Percentiles rank a stretch among this genome's conserved stretches.
These are phyloP conservation scores for Erodium moschatum DNA, from an alignment of 441 rosid genomes.

Conservation along the genomic window DNA sequence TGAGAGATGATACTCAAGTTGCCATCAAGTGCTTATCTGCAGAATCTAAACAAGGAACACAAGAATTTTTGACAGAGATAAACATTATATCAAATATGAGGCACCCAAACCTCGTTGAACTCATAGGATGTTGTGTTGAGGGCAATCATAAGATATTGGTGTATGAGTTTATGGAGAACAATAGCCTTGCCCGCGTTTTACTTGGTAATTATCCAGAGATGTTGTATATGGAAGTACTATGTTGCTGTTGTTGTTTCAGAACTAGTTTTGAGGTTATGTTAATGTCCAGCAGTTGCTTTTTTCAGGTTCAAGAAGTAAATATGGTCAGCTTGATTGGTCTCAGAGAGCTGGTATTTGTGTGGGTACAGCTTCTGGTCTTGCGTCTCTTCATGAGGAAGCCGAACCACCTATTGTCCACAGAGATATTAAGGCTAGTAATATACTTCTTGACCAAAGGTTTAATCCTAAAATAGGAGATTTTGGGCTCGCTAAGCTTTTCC, in stretches of 20 bases:
- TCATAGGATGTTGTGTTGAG: constrained; percentile 63
- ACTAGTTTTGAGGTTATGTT: neutral
- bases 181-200: constrained; percentile 55
- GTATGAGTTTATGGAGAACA: constrained; percentile 60
- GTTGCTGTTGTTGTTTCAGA: too few species aligned
- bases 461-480: too few species aligned
- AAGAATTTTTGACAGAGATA: constrained; percentile 58
- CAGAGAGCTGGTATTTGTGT: constrained; percentile 49
- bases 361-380: constrained; percentile 61
- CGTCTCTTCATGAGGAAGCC: constrained; percentile 51
- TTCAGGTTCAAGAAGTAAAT: constrained; percentile 50
- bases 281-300: constrained; percentile 7
- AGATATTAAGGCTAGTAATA: too few species aligned
- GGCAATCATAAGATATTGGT: constrained; percentile 42
- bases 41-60: constrained; percentile 57
- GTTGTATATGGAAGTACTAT: neutral
- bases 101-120: constrained; percentile 62
- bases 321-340: constrained; percentile 49
- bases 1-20: constrained; percentile 47
- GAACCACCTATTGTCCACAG: constrained; percentile 40
- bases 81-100: constrained; percentile 38
- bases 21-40: constrained; percentile 57
- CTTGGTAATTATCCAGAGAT: constrained; percentile 33
- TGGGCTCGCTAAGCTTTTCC: too few species aligned
- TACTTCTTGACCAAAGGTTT: too few species aligned